Evolutionary conservation across 805 yeast species (phyloP).

Genomic region (Wickerhamiella vanderwaltii): DNA sequence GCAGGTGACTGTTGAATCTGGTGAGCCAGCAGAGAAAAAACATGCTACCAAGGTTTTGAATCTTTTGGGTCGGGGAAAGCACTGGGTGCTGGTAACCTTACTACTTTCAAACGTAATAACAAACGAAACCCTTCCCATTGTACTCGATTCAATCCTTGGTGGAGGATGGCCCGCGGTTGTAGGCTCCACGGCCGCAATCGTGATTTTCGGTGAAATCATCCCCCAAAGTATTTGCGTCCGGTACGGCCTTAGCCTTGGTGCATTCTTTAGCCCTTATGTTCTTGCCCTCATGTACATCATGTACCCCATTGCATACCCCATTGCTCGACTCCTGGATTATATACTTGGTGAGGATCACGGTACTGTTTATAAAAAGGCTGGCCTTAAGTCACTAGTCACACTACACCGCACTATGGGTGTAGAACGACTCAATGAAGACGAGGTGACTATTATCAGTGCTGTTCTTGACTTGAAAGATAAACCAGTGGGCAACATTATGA

Average conservation of each 20-base stretch:
- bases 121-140: constrained; percentile 88
- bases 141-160: constrained; percentile 81
- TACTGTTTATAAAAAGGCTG: constrained; percentile 81
- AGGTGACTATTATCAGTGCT: constrained; percentile 88
- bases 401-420: constrained; percentile 91
- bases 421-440: constrained; percentile 85
- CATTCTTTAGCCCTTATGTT: constrained; percentile 83
- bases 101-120: constrained; percentile 80
- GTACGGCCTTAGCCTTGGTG: constrained; percentile 84
- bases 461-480: constrained; percentile 90
- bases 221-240: constrained; percentile 92
- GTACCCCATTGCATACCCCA: constrained; percentile 90
- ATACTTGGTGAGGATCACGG: constrained; percentile 94
- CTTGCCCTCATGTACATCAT: constrained; percentile 68
- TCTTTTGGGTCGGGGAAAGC: constrained; percentile 73
- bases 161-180: constrained; percentile 98
- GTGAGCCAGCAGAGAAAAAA: constrained; percentile 48
- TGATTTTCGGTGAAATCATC: constrained; percentile 89
- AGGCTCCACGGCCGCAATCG: constrained; percentile 83
- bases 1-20: constrained; percentile 81
- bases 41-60: constrained; percentile 61
- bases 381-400: constrained; percentile 85
- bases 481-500: constrained; percentile 77
- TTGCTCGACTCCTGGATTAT: constrained; percentile 66
- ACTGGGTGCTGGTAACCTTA: constrained; percentile 89